phyloP scores from a whole-genome alignment of 2,329 filamentous ascomycete species.

The Trichoderma simmonsii region DNA sequence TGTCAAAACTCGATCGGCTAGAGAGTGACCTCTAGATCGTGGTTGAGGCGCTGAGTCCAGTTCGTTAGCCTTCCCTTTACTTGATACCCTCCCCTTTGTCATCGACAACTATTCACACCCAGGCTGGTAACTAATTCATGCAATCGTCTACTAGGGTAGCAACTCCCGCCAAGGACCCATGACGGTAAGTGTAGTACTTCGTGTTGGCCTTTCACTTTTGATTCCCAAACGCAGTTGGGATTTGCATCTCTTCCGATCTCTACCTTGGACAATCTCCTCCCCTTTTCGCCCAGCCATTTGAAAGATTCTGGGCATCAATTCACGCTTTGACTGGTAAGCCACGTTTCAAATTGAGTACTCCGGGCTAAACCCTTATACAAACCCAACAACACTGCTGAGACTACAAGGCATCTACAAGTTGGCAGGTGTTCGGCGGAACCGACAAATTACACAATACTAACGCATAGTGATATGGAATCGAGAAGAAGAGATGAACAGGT shows the following conservation, averaged over 20 bases:
- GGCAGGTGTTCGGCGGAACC: not conserved
- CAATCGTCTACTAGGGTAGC: not conserved
- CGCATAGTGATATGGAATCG: not conserved
- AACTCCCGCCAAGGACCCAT: not conserved
- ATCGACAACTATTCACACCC: not conserved
- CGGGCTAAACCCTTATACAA: not conserved
- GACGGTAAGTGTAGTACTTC: not conserved
- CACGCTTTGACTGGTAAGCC: not conserved
- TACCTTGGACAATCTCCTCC: not conserved
- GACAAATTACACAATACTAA: not conserved
- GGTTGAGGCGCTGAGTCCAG: not conserved
- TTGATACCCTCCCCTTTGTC: not conserved
- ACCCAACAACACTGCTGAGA: not conserved
- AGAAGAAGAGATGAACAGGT: not conserved
- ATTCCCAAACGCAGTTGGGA: not conserved
- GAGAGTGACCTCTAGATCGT: not conserved
- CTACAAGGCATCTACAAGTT: not conserved
- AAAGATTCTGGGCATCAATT: not conserved
- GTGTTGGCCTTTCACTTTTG: not conserved
- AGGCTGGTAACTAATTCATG: not conserved
- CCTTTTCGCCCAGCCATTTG: not conserved
- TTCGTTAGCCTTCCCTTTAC: not conserved
- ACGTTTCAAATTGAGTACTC: not conserved
- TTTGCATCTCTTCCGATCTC: not conserved
- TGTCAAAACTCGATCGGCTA: not conserved